These are phyloP conservation scores for Beauveria sp. DNA, from an alignment of 2,329 filamentous ascomycete genomes.

Conservation along the genomic window DNA sequence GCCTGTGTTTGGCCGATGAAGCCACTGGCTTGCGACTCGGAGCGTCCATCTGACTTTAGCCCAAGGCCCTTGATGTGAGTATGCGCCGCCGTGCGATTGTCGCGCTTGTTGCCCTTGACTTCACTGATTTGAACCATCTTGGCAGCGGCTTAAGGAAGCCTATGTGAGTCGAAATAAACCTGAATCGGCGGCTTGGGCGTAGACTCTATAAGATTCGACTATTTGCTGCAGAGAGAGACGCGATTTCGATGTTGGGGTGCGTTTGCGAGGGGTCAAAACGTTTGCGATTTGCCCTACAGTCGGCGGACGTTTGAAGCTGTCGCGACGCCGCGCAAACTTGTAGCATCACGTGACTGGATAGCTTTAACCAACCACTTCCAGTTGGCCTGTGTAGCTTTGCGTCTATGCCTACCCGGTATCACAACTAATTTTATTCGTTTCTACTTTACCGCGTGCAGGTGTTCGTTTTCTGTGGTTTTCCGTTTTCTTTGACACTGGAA, in stretches of 20 bases:
- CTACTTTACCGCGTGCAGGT: too few relatives aligned
- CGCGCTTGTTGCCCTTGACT: slow-evolving; percentile 88
- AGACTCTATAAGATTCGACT: neutral
- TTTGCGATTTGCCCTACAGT: slow-evolving; percentile 26
- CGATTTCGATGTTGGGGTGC: neutral
- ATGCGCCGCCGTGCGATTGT: slow-evolving; percentile 92
- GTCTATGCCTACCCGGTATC: neutral
- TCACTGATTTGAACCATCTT: slow-evolving; percentile 86
- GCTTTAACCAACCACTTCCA: neutral
- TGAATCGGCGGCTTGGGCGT: neutral
- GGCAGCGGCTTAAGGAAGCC: slow-evolving; percentile 13
- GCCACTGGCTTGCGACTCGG: slow-evolving; percentile 70
- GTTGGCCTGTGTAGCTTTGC: neutral
- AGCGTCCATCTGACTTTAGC: slow-evolving; percentile 74
- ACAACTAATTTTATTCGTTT: neutral
- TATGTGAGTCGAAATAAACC: neutral
- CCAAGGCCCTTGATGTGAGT: slow-evolving; percentile 97
- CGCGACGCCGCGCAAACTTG: slow-evolving; percentile 20
- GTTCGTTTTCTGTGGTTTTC: too few relatives aligned
- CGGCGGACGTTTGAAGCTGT: slow-evolving; percentile 15
- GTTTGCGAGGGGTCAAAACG: slow-evolving; percentile 22
- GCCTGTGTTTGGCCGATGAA: slow-evolving; percentile 87
- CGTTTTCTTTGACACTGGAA: too few relatives aligned
- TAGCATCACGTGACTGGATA: slow-evolving; percentile 21
- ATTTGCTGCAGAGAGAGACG: neutral